These are phyloP conservation scores for Salix arbutifolia DNA, from an alignment of 345 rosid genomes.

Conservation along the genomic window DNA sequence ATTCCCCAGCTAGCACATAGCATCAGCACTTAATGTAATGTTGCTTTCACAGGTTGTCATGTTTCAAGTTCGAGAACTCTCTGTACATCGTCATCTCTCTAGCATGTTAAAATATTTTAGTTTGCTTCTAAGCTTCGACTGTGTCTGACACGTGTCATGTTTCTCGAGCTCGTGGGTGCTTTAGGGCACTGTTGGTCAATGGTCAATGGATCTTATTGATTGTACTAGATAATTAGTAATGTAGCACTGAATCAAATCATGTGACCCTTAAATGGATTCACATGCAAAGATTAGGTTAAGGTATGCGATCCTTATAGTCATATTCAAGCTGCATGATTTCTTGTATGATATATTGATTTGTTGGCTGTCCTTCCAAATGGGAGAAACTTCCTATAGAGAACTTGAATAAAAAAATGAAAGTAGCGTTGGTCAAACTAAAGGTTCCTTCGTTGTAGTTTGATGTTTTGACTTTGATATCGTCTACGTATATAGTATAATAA, in stretches of 20 bases:
- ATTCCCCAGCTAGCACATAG: background rate
- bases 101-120: background rate
- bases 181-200: constrained; percentile 1
- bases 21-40: background rate
- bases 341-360: background rate
- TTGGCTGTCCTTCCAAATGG: constrained; percentile 25
- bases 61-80: background rate
- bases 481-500: background rate
- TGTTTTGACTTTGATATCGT: background rate
- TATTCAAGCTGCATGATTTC: constrained; percentile 18
- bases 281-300: constrained; percentile 40
- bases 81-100: background rate
- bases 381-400: constrained; percentile 2
- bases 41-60: constrained; percentile 15
- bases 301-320: constrained; percentile 19
- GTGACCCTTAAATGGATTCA: constrained; percentile 39
- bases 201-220: constrained; percentile 8
- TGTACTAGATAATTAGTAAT: background rate
- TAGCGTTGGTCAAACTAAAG: constrained; percentile 18
- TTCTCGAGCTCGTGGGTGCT: constrained; percentile 19
- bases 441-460: constrained; percentile 1
- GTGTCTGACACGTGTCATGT: constrained; percentile 16
- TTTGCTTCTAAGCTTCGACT: background rate
- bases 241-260: constrained; percentile 33
- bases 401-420: background rate